These are phyloP conservation scores for Crithidia expoeki DNA, from an alignment of 208 protist genomes.

Conservation along the genomic window DNA sequence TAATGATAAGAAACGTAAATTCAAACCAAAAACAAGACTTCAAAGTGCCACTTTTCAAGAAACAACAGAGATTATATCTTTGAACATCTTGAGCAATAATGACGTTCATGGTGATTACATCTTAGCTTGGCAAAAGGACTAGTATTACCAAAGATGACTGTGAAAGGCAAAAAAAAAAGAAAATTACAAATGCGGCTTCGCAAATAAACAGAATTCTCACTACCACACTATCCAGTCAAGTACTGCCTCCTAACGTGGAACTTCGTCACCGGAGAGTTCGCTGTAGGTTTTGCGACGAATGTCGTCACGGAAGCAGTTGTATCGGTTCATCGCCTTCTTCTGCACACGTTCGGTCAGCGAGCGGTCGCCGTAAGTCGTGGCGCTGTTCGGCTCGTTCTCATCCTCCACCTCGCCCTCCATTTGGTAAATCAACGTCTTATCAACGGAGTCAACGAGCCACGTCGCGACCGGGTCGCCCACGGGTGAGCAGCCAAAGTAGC, in stretches of 20 bases:
- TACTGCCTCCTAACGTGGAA: slow-evolving; percentile 48
- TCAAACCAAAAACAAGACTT: too few species aligned
- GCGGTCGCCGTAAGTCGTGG: slow-evolving; percentile 83
- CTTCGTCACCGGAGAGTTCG: slow-evolving; percentile 68
- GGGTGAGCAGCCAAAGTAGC: slow-evolving; percentile 66
- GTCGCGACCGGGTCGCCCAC: slow-evolving; percentile 68
- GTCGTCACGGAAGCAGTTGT: slow-evolving; percentile 84
- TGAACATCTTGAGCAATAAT: too few species aligned
- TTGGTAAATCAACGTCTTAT: slow-evolving; percentile 77
- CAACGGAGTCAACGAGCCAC: slow-evolving; percentile 76
- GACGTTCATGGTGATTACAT: too few species aligned
- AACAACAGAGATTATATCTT: slow-evolving; percentile 12
- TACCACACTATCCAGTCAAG: neutral
- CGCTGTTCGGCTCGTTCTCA: slow-evolving; percentile 89
- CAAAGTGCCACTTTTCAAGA: too few species aligned
- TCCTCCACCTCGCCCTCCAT: slow-evolving; percentile 91
- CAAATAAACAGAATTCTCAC: too few species aligned
- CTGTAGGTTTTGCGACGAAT: slow-evolving; percentile 84
- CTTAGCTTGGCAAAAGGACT: too few species aligned
- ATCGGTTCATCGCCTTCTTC: slow-evolving; percentile 92
- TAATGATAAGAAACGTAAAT: too few species aligned
- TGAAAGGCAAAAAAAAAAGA: neutral
- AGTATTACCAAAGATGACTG: too few species aligned
- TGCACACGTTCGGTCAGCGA: slow-evolving; percentile 82
- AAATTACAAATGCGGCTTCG: neutral